phyloP scores from a whole-genome alignment of 495 filamentous ascomycete species.

The Aspergillus conjunctus region DNA sequence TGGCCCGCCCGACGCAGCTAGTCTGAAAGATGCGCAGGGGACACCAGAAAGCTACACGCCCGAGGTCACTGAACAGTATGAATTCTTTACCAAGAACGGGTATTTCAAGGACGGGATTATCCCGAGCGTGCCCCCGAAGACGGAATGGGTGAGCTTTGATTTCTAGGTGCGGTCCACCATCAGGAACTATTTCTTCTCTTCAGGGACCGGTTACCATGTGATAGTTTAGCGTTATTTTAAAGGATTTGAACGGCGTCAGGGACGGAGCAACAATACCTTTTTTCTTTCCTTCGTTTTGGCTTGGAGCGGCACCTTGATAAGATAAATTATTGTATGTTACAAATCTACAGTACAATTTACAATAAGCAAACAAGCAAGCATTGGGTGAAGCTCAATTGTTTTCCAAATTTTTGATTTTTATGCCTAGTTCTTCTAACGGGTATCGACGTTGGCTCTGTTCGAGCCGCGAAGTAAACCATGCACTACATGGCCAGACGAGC shows the following conservation, averaged over 20 bases:
- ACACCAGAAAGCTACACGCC: conserved; percentile 46
- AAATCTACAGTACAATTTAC: conserved; percentile 3
- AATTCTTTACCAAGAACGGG: conserved; percentile 60
- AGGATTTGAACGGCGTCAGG: conserved; percentile 8
- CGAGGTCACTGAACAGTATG: conserved; percentile 59
- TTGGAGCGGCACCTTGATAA: not conserved
- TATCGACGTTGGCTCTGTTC: conserved; percentile 31
- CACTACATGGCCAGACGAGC: conserved; percentile 26
- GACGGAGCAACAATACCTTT: not conserved
- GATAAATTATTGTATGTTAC: too few relatives aligned
- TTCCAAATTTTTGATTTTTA: conserved; percentile 44
- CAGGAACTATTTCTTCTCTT: conserved; percentile 5
- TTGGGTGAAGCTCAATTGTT: conserved; percentile 18
- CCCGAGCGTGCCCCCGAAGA: conserved; percentile 71
- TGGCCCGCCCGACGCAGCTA: conserved; percentile 61
- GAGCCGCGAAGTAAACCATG: conserved; percentile 22
- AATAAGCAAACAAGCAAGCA: conserved; percentile 18
- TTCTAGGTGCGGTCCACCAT: conserved; percentile 45
- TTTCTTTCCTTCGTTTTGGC: not conserved
- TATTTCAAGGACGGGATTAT: conserved; percentile 64
- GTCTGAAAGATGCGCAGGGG: conserved; percentile 40
- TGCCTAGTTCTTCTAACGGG: conserved; percentile 39
- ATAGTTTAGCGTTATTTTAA: not conserved
- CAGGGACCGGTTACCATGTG: not conserved
- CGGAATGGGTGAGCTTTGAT: conserved; percentile 72